Percentiles rank a stretch among this genome's conserved stretches.
These are phyloP conservation scores for Aureobasidium leucospermi DNA, from an alignment of 2,329 filamentous ascomycete species.

Conservation along the genomic window DNA sequence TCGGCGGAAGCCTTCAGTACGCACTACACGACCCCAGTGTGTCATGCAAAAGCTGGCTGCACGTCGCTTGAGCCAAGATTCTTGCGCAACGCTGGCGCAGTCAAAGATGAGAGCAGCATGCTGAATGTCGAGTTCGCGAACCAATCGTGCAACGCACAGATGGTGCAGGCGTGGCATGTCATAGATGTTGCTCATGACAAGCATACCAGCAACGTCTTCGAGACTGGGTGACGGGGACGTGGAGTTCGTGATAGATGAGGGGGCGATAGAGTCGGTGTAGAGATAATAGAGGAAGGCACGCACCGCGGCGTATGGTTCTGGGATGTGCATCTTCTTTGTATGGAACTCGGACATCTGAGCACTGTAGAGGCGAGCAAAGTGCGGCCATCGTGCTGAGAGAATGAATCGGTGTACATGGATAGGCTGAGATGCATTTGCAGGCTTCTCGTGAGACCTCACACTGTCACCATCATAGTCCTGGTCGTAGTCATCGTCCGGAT, in stretches of 20 bases:
- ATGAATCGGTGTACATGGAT: constrained; percentile 96
- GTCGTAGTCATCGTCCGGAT: constrained; percentile 55
- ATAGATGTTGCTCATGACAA: constrained; percentile 98
- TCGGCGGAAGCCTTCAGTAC: constrained; percentile 77
- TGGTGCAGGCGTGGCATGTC: constrained; percentile 90
- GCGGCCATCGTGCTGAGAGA: constrained; percentile 89
- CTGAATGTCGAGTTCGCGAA: constrained; percentile 85
- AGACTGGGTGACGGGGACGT: constrained; percentile 46
- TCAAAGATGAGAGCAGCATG: constrained; percentile 97
- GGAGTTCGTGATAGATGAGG: constrained; percentile 22
- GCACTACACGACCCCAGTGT: constrained; percentile 90
- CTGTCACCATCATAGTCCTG: constrained; percentile 30
- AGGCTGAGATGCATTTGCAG: constrained; percentile 57
- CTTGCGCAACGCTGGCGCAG: constrained; percentile 78
- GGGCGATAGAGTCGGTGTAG: constrained; percentile 82
- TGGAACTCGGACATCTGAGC: constrained; percentile 97
- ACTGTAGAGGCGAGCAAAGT: constrained; percentile 86
- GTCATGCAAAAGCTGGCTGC: constrained; percentile 83
- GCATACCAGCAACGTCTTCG: constrained; percentile 81
- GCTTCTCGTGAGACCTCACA: constrained; percentile 24
- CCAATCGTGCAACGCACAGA: constrained; percentile 82
- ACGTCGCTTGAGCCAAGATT: constrained; percentile 87
- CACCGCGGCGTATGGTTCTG: constrained; percentile 89
- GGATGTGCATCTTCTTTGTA: constrained; percentile 94
- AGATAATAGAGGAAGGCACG: constrained; percentile 93